These are phyloP conservation scores for Phytophthora citricola DNA, from an alignment of 352 stramenopile species.

Conservation along the genomic window DNA sequence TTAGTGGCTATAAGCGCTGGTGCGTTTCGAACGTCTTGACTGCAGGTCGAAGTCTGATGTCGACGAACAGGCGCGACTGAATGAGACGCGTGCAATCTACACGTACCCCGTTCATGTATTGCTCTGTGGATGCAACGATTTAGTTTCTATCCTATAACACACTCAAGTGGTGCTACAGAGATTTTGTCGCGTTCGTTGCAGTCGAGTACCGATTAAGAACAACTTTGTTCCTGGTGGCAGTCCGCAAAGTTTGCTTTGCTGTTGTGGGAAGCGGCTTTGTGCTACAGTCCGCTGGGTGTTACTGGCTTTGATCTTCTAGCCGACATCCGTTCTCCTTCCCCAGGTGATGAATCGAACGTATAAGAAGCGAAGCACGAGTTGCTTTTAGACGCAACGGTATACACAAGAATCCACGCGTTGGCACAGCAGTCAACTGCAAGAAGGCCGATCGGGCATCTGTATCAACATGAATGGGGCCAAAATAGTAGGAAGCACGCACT, in stretches of 20 bases:
- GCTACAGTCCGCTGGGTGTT: slow-evolving; percentile 13
- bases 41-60: no score
- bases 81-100: no score
- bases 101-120: no score
- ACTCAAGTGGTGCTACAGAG: neutral
- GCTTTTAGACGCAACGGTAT: slow-evolving; percentile 7
- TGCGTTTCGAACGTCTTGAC: neutral
- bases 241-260: neutral
- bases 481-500: slow-evolving; percentile 1
- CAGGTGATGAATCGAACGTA: neutral
- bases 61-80: neutral
- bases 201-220: neutral
- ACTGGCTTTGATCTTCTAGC: neutral
- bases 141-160: neutral
- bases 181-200: slow-evolving; percentile 7
- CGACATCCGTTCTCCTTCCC: neutral
- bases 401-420: neutral
- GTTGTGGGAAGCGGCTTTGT: neutral
- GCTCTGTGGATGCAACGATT: no score
- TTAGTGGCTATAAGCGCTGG: neutral
- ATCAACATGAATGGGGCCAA: neutral
- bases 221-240: no score
- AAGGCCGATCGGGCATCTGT: neutral
- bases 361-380: slow-evolving; percentile 8
- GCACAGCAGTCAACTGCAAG: neutral